These are phyloP conservation scores for Cystobasidium tubakii DNA, from an alignment of 768 basidiomycete genomes.

Conservation along the genomic window DNA sequence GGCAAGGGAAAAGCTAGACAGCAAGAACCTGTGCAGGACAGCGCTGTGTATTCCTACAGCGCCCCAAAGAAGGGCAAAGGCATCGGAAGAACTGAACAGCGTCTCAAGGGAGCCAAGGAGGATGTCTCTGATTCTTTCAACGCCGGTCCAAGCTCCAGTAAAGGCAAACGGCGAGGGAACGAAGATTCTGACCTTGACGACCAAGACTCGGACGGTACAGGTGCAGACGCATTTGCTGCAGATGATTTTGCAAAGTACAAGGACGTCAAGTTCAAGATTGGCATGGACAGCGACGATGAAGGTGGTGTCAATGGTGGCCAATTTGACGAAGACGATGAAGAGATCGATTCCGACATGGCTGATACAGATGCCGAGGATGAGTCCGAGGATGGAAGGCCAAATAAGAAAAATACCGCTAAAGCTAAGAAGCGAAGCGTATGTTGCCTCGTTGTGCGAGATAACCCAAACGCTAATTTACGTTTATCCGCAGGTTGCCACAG, in stretches of 20 bases:
- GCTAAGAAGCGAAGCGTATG: neutral
- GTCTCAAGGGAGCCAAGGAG: neutral
- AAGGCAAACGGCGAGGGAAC: constrained; percentile 36
- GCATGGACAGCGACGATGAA: constrained; percentile 50
- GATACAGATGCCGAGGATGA: constrained; percentile 65
- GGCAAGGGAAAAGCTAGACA: constrained; percentile 35
- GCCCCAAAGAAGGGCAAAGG: constrained; percentile 3
- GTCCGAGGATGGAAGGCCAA: constrained; percentile 58
- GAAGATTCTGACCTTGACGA: constrained; percentile 50
- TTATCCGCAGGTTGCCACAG: constrained; percentile 52
- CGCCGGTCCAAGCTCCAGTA: constrained; percentile 3
- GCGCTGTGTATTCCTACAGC: neutral
- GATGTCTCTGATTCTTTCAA: constrained; percentile 1
- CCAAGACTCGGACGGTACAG: constrained; percentile 51
- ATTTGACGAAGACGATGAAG: constrained; percentile 64
- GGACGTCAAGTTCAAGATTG: constrained; percentile 49
- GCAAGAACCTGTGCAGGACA: neutral
- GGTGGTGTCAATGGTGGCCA: constrained; percentile 49
- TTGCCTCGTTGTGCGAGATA: neutral
- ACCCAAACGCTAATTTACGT: constrained; percentile 39
- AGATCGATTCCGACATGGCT: constrained; percentile 75
- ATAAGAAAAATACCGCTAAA: constrained; percentile 41
- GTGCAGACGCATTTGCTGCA: constrained; percentile 46
- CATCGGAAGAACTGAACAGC: neutral
- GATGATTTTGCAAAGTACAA: constrained; percentile 45